Conservation (phyloP, 139 green algal genomes). For the Haematococcus lacustris region DNA sequence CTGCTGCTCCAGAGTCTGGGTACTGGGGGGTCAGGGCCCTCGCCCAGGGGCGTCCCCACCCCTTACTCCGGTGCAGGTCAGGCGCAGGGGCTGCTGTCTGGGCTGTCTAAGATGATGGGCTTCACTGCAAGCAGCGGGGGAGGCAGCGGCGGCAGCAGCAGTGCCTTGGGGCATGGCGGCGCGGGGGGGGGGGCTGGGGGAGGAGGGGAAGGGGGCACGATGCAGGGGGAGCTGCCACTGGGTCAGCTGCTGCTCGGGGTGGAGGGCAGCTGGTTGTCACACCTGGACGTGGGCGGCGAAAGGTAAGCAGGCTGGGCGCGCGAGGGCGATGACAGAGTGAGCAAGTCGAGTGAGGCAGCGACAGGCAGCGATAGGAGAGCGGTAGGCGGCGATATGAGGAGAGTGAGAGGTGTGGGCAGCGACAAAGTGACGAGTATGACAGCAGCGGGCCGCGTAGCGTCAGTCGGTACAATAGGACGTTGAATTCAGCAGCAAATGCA, state of each 20-base stretch:
- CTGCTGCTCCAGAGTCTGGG: too few relatives aligned
- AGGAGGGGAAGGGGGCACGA: too few relatives aligned
- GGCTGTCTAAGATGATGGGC: not conserved
- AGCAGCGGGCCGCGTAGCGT: not conserved
- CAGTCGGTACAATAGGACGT: not conserved
- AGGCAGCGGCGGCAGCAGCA: not conserved
- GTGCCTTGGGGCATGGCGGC: not conserved
- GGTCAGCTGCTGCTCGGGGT: conserved; percentile 16
- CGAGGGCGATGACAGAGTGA: not conserved
- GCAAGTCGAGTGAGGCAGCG: not conserved
- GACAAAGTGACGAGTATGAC: not conserved
- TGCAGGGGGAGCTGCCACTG: not conserved
- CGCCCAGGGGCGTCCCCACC: too few relatives aligned
- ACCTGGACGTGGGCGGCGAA: conserved; percentile 57
- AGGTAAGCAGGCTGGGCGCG: conserved; percentile 32
- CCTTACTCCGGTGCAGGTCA: not conserved
- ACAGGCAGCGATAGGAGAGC: not conserved
- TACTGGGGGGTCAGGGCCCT: too few relatives aligned
- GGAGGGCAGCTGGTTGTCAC: conserved; percentile 72
- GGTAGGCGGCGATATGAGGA: not conserved
- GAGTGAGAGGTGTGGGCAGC: not conserved
- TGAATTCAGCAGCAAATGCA: not conserved
- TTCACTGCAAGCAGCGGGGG: not conserved
- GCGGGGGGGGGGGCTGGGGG: not conserved
- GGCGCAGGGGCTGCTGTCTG: not conserved